Base-by-base conservation (phyloP, 2,329 filamentous ascomycete genomes). In the Berkeleyomyces basicola region DNA sequence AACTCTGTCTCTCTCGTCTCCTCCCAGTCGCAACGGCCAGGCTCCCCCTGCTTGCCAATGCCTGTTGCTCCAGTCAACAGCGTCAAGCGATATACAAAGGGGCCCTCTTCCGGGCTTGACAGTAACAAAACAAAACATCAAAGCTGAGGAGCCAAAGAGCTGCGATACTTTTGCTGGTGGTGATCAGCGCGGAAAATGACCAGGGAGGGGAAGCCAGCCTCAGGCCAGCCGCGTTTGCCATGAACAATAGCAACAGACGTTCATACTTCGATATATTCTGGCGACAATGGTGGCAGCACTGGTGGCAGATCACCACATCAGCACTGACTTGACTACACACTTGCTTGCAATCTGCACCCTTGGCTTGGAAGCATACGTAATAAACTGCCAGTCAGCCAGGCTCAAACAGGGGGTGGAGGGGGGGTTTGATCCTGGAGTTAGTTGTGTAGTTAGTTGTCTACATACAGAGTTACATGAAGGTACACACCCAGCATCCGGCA, bases 81-180 rank as follows among this genome's bases (percentile, higher is more conserved):
- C 47, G 36, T 16, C 42, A 61, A 61, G 59, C 59, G 59, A 61
- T 43, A 61, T 61, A 47, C 33, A 49, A 61, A 61, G 59, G 59
- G 51, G 51, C 10, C 51, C 51, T 10, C 14, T n/a, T 37, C 31
- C 14, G n/a, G 51, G 51, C 51, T 37, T 39, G 33, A 37, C 16
- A 55, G 51, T n/a, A 55, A 16, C 43, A 55, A 55, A 55, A 55
- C 51, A 55, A 55, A 53, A 53, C 49, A 53, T 53, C 49, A 53
- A 10, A 37, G 31, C 49, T 37, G 36, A 37, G 33, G 47, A 3
- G 16, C 11, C 14, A 51, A n/a, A 23, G 23, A 23, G 23, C 23
- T 23, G 23, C 23, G 23, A 23, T 2, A 23, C 23, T 23, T 23
- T 23, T 23, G 23, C 23, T 23, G 23, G 23, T 23, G 23, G 23